phyloP scores from a whole-genome alignment of 148 eudicot genomes.

The Dysphania ambrosioides region DNA sequence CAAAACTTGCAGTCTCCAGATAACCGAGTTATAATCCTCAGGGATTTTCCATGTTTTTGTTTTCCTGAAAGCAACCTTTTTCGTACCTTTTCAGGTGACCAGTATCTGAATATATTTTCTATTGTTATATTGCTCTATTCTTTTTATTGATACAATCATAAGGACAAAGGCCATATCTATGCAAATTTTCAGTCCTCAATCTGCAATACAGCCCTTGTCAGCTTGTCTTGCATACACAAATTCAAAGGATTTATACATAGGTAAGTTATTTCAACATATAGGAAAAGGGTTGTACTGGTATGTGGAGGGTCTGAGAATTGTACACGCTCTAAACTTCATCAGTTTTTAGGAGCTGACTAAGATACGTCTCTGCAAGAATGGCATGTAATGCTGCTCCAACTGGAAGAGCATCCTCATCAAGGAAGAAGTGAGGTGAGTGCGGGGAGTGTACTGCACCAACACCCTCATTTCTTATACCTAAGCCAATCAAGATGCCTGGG shows the following conservation, averaged over 20 bases:
- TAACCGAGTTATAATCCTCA: neutral
- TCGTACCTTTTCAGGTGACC: neutral
- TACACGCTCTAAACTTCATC: neutral
- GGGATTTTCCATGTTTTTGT: no score
- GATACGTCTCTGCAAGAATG: slow-evolving; percentile 55
- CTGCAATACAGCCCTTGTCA: neutral
- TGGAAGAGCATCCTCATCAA: slow-evolving; percentile 75
- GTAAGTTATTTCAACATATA: neutral
- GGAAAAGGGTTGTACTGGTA: neutral
- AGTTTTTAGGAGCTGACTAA: slow-evolving; percentile 32
- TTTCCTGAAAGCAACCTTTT: no score
- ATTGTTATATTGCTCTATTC: neutral
- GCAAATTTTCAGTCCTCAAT: neutral
- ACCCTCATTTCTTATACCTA: slow-evolving; percentile 65
- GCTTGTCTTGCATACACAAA: neutral
- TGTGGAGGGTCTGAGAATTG: no score
- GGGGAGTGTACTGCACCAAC: slow-evolving; percentile 58
- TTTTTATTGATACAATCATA: neutral
- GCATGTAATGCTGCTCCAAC: slow-evolving; percentile 63
- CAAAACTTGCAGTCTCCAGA: neutral
- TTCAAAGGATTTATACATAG: neutral
- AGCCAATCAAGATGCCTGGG: slow-evolving; percentile 53
- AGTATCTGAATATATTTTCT: neutral
- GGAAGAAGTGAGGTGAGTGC: slow-evolving; percentile 68
- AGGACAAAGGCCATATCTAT: neutral